phyloP scores from a whole-genome alignment of 495 filamentous ascomycete species.

The Beverwykella pulmonaria region DNA sequence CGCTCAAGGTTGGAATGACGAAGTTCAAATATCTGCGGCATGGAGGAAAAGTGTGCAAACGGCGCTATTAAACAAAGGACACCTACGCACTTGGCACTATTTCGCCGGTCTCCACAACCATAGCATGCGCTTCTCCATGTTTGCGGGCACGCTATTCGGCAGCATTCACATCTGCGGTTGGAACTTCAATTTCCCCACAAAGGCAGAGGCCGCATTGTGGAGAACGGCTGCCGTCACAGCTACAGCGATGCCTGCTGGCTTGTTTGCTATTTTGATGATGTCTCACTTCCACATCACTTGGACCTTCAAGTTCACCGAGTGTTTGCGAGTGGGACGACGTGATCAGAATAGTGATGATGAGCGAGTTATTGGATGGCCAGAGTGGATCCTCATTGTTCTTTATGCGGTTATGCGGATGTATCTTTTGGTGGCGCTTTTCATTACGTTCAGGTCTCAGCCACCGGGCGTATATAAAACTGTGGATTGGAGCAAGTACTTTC shows the following conservation, averaged over 20 bases:
- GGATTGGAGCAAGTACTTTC: not conserved
- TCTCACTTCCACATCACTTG: not conserved
- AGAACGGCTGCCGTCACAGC: not conserved
- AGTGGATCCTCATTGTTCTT: not conserved
- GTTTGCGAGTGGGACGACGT: no score
- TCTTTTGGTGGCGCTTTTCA: constrained; percentile 5
- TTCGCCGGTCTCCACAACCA: not conserved
- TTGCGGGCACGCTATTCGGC: not conserved
- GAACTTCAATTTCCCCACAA: constrained; percentile 1
- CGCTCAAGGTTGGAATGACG: not conserved
- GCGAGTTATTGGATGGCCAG: not conserved
- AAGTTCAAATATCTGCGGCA: not conserved
- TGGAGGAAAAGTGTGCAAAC: not conserved
- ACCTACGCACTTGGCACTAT: not conserved
- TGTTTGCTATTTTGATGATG: not conserved
- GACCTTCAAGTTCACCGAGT: not conserved
- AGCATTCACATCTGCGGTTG: not conserved
- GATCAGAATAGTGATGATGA: no score
- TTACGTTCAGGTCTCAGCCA: constrained; percentile 3
- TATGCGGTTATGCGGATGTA: constrained; percentile 1
- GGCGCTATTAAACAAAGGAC: not conserved
- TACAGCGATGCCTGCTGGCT: not conserved
- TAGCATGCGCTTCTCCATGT: constrained; percentile 5
- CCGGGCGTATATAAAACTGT: not conserved
- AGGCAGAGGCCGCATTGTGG: not conserved